Conservation (phyloP, 1,284 basidiomycete genomes). For the Sporisorium iseilematis-ciliati region DNA sequence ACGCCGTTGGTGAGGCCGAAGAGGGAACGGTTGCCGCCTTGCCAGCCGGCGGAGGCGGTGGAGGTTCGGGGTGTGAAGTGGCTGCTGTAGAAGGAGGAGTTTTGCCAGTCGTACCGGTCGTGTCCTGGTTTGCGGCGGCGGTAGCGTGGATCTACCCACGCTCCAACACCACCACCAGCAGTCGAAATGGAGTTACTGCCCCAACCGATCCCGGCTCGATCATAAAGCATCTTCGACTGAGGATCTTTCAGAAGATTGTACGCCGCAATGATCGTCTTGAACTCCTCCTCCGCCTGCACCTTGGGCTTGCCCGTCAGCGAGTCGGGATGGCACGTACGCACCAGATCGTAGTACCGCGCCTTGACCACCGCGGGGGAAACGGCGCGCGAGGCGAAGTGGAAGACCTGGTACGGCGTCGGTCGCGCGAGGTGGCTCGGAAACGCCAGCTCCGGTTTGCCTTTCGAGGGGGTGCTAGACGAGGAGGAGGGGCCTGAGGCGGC, state of each 20-base stretch:
- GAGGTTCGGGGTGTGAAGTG: neutral
- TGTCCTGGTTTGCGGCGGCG: slow-evolving; percentile 21
- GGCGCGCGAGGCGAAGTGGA: slow-evolving; percentile 50
- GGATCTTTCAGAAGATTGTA: slow-evolving; percentile 56
- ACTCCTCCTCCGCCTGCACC: slow-evolving; percentile 38
- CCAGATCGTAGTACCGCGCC: slow-evolving; percentile 66
- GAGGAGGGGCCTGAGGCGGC: neutral
- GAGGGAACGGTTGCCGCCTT: slow-evolving; percentile 38
- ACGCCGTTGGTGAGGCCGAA: slow-evolving; percentile 38
- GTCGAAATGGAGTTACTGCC: neutral
- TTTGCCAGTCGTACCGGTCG: slow-evolving; percentile 48
- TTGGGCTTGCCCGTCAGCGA: slow-evolving; percentile 32
- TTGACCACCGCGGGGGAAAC: slow-evolving; percentile 53
- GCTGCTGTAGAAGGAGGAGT: slow-evolving; percentile 14
- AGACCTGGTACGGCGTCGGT: slow-evolving; percentile 65
- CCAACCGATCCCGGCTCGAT: slow-evolving; percentile 54
- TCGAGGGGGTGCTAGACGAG: too few relatives aligned
- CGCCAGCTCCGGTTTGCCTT: too few relatives aligned
- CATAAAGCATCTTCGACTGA: slow-evolving; percentile 36
- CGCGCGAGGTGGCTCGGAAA: too few relatives aligned
- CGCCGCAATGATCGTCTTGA: slow-evolving; percentile 54
- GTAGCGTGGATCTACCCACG: slow-evolving; percentile 6
- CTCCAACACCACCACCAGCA: too few relatives aligned
- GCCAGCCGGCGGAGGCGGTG: slow-evolving; percentile 18
- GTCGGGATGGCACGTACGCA: slow-evolving; percentile 63